Conservation (phyloP, 768 basidiomycete species). For the Mycena venus region DNA sequence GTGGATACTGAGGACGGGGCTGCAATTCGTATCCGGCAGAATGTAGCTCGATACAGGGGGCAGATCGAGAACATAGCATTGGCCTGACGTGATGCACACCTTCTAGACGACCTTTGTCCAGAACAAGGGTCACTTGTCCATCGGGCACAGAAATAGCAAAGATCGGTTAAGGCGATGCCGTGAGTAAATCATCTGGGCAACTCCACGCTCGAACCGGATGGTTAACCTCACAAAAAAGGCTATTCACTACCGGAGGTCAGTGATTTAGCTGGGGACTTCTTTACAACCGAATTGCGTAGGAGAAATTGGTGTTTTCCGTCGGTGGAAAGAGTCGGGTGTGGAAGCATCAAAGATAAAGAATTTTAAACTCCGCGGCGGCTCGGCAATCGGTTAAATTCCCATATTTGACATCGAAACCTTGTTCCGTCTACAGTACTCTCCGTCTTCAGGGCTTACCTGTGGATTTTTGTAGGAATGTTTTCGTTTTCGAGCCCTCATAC, state of each 20-base stretch:
- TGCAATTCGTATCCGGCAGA: background rate
- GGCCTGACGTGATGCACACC: background rate
- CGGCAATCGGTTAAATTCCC: background rate
- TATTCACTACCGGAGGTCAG: background rate
- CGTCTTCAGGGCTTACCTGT: background rate
- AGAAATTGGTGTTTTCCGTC: background rate
- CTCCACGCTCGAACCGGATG: conserved; percentile 4
- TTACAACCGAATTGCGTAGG: background rate
- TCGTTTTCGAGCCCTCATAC: too few relatives aligned
- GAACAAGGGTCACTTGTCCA: background rate
- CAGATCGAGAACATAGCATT: background rate
- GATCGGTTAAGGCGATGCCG: conserved; percentile 12
- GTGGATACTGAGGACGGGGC: background rate
- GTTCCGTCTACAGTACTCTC: background rate
- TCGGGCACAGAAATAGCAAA: background rate
- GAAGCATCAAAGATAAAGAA: background rate
- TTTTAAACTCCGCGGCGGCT: background rate
- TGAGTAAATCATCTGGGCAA: background rate
- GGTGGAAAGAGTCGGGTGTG: background rate
- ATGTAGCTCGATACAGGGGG: background rate
- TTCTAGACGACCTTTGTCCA: background rate
- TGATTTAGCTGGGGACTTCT: too few relatives aligned
- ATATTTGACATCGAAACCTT: background rate
- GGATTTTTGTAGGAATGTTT: background rate
- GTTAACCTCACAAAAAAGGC: background rate